phyloP scores from a whole-genome alignment of 2,329 filamentous ascomycete species.

The Coleophoma eucalyptorum region DNA sequence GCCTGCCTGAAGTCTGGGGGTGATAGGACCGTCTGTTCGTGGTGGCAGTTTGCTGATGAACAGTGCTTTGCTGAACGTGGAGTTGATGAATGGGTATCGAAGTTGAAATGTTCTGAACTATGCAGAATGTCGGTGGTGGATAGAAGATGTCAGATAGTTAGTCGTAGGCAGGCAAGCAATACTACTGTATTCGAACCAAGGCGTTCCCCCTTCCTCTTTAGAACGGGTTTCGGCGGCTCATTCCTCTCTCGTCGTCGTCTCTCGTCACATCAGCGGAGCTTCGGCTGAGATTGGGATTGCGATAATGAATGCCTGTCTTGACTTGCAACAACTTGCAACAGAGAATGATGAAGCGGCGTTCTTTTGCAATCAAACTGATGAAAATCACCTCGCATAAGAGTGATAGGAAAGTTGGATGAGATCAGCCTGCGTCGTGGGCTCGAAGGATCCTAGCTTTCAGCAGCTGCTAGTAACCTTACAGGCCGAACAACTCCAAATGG shows the following conservation, averaged over 20 bases:
- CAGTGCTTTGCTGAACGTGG: too few species aligned
- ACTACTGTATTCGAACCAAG: too few species aligned
- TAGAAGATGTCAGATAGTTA: too few species aligned
- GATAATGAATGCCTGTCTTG: neutral
- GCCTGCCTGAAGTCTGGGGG: neutral
- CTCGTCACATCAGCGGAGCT: neutral
- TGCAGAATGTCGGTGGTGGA: too few species aligned
- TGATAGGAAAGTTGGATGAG: slow-evolving; percentile 1
- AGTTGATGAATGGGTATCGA: too few species aligned
- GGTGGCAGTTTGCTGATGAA: too few species aligned
- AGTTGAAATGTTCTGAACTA: too few species aligned
- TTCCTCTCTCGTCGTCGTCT: neutral
- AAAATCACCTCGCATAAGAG: slow-evolving; percentile 3
- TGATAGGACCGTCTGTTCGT: too few species aligned
- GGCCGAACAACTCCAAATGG: slow-evolving; percentile 2
- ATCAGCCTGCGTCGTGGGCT: slow-evolving; percentile 4
- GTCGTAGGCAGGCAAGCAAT: too few species aligned
- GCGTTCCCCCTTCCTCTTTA: neutral
- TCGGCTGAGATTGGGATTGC: neutral
- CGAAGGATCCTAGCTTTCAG: neutral
- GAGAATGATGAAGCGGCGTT: slow-evolving; percentile 4
- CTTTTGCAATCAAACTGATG: slow-evolving; percentile 5
- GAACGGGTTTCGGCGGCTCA: neutral
- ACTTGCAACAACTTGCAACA: slow-evolving; percentile 2
- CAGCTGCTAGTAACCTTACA: slow-evolving; percentile 6